phyloP scores from a whole-genome alignment of 169 alveolate species.

The Ichthyophthirius multifiliis region DNA sequence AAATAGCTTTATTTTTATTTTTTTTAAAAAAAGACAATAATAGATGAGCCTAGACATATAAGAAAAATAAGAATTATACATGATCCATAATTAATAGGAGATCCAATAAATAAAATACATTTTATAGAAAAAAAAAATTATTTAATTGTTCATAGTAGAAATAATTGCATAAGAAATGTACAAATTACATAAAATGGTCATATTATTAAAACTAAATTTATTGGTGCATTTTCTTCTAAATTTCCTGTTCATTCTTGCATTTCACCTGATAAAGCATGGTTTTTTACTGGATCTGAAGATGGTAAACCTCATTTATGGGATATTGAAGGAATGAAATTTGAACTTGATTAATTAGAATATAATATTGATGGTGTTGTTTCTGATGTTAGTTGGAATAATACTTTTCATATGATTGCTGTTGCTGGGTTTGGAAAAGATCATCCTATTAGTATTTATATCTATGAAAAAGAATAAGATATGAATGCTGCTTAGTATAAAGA shows the following conservation, averaged over 20 bases:
- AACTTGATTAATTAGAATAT: not conserved
- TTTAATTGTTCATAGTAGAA: constrained; percentile 73
- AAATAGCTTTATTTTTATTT: constrained; percentile 43
- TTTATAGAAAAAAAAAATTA: constrained; percentile 54
- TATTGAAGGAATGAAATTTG: not conserved
- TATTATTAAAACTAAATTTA: constrained; percentile 50
- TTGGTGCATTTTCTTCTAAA: constrained; percentile 68
- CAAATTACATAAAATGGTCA: constrained; percentile 48
- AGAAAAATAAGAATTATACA: not conserved
- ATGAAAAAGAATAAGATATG: constrained; percentile 30
- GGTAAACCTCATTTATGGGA: constrained; percentile 81
- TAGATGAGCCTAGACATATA: not conserved
- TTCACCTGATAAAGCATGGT: constrained; percentile 74
- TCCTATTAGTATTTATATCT: constrained; percentile 67
- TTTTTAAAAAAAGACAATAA: constrained; percentile 19
- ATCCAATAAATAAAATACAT: constrained; percentile 60
- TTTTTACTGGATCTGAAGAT: constrained; percentile 79
- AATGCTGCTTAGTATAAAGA: not conserved
- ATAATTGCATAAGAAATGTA: constrained; percentile 73
- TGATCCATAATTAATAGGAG: constrained; percentile 65
- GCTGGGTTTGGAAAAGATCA: constrained; percentile 78
- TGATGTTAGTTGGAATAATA: constrained; percentile 76
- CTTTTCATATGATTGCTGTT: constrained; percentile 82
- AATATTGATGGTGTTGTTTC: constrained; percentile 40
- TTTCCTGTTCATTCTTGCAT: constrained; percentile 65